Conservation (phyloP, 805 yeast genomes). For the Yarrowia hollandica region DNA sequence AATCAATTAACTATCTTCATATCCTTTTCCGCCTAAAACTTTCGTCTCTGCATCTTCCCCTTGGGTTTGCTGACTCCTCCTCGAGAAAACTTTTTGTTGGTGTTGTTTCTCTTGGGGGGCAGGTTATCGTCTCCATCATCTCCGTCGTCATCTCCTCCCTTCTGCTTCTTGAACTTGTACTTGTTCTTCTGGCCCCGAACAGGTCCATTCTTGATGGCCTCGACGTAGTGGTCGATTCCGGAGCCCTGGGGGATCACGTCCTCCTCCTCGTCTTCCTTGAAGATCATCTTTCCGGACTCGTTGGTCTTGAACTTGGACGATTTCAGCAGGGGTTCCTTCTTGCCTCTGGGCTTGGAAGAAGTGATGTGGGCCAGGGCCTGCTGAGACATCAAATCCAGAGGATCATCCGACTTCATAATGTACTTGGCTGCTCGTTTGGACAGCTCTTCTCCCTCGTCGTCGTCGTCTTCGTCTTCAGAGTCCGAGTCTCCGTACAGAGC, state of each 20-base stretch:
- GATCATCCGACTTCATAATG: constrained; percentile 75
- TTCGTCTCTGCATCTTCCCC: constrained; percentile 24
- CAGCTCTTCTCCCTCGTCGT: constrained; percentile 44
- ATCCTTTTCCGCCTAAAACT: neutral
- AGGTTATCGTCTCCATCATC: constrained; percentile 48
- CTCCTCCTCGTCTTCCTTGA: constrained; percentile 49
- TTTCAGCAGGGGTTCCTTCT: constrained; percentile 33
- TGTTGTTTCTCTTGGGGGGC: neutral
- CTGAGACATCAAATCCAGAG: constrained; percentile 85
- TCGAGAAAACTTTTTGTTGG: constrained; percentile 22
- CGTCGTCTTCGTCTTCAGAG: constrained; percentile 58
- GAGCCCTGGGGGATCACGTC: constrained; percentile 33
- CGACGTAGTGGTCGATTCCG: constrained; percentile 89
- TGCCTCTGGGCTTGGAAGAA: constrained; percentile 75
- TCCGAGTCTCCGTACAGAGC: constrained; percentile 78
- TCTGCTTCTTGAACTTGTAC: constrained; percentile 76
- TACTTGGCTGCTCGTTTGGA: constrained; percentile 45
- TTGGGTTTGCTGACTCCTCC: constrained; percentile 20
- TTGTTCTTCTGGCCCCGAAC: constrained; percentile 90
- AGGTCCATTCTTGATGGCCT: constrained; percentile 91
- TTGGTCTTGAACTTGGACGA: constrained; percentile 48
- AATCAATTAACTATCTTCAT: neutral
- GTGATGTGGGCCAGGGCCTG: constrained; percentile 84
- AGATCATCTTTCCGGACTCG: constrained; percentile 65
- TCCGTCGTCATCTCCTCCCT: constrained; percentile 56